Evolutionary conservation across 2,329 filamentous ascomycete genomes (phyloP).

Genomic region (Fusarium mexicanum): DNA sequence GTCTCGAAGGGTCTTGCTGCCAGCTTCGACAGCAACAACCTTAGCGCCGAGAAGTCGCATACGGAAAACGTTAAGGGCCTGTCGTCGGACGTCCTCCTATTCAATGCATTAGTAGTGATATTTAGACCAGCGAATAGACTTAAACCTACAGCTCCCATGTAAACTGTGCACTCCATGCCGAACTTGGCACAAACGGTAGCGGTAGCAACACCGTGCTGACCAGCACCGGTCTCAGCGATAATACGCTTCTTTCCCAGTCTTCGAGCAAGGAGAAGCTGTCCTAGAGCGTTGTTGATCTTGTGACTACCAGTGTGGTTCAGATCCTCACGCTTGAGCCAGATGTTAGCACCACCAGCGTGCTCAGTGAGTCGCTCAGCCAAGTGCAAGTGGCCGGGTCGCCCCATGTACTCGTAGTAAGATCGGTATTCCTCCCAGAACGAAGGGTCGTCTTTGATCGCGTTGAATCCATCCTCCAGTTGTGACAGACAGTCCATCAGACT

Average conservation of each 20-base stretch:
- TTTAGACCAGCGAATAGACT: not conserved
- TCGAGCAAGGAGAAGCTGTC: slow-evolving; percentile 87
- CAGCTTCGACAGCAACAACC: slow-evolving; percentile 92
- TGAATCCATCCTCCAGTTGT: slow-evolving; percentile 91
- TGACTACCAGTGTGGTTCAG: slow-evolving; percentile 97
- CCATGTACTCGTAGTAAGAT: slow-evolving; percentile 97
- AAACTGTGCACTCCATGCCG: slow-evolving; percentile 96
- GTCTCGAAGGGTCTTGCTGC: slow-evolving; percentile 82
- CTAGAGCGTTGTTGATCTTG: slow-evolving; percentile 99
- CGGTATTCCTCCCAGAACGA: slow-evolving; percentile 97
- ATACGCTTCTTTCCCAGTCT: slow-evolving; percentile 94
- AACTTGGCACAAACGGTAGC: slow-evolving; percentile 98
- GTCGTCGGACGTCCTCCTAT: slow-evolving; percentile 89
- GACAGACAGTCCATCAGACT: slow-evolving; percentile 96
- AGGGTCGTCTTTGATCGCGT: slow-evolving; percentile 84
- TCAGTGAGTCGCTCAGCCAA: slow-evolving; percentile 88
- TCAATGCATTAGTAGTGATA: slow-evolving; percentile 34
- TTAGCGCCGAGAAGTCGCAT: slow-evolving; percentile 96
- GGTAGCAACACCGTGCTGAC: slow-evolving; percentile 97
- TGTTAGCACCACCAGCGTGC: slow-evolving; percentile 89
- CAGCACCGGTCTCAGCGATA: slow-evolving; percentile 96
- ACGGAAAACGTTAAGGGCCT: slow-evolving; percentile 97
- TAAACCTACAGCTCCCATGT: slow-evolving; percentile 82
- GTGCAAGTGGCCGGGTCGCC: slow-evolving; percentile 90
- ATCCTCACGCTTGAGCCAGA: slow-evolving; percentile 98